These are phyloP conservation scores for Straminergon stramineum DNA, from an alignment of 225 moss, liverwort and hornwort genomes.

Conservation along the genomic window DNA sequence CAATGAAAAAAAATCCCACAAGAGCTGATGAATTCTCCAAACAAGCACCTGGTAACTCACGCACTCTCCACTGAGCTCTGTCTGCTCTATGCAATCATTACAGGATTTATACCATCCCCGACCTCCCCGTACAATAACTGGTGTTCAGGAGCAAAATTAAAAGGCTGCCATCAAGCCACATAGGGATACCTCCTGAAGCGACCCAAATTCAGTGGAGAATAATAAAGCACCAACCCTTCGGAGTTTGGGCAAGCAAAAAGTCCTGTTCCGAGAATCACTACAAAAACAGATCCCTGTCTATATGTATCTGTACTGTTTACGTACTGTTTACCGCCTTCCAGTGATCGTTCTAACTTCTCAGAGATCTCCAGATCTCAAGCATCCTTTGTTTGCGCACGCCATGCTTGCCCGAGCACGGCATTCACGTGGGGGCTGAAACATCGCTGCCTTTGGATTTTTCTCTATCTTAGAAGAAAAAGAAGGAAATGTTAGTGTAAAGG, in stretches of 20 bases:
- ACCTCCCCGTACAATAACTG: neutral
- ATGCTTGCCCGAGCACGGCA: too few species aligned
- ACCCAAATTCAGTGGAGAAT: neutral
- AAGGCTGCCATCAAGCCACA: neutral
- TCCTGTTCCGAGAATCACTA: too few species aligned
- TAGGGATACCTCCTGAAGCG: neutral
- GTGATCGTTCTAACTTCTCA: neutral
- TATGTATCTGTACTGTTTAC: neutral
- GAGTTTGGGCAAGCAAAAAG: neutral
- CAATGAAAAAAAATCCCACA: neutral
- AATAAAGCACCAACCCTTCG: neutral
- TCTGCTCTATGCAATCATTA: neutral
- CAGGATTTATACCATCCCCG: neutral
- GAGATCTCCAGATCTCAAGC: neutral
- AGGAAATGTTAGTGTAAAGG: rapidly evolving
- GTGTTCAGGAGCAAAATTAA: neutral
- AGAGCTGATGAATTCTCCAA: neutral
- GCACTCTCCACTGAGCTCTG: neutral
- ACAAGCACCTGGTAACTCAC: neutral
- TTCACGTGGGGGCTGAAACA: neutral
- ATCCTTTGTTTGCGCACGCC: neutral
- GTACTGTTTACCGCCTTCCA: neutral
- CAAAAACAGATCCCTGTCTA: neutral
- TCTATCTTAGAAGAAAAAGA: too few species aligned
- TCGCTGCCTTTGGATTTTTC: too few species aligned